Conservation (phyloP, 2,329 filamentous ascomycete species). For the Basipetospora chlamydospora region DNA sequence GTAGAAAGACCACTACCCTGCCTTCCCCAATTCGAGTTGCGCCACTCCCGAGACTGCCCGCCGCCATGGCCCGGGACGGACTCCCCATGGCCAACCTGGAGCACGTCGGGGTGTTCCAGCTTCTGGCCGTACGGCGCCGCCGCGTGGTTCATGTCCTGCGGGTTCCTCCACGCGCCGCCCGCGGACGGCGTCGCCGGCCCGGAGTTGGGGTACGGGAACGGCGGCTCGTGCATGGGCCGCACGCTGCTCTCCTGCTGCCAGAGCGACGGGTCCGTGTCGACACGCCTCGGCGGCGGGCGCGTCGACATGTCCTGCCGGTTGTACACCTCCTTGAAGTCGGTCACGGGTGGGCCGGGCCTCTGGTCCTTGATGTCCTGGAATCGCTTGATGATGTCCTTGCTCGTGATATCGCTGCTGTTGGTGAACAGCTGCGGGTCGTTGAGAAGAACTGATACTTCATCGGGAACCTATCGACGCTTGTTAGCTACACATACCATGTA, state of each 20-base stretch:
- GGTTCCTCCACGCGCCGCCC: background rate
- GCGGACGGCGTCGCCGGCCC: conserved; percentile 1
- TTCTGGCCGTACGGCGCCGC: background rate
- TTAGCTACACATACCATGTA: background rate
- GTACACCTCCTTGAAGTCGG: conserved; percentile 42
- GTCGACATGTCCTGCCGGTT: conserved; percentile 43
- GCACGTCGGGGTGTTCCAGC: background rate
- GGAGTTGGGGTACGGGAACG: conserved; percentile 20
- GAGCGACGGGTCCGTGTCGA: conserved; percentile 76
- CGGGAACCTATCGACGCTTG: conserved; percentile 56
- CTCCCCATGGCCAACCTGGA: too few species aligned
- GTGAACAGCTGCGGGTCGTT: conserved; percentile 73
- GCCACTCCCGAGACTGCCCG: conserved; percentile 3
- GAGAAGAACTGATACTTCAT: conserved; percentile 75
- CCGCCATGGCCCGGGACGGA: background rate
- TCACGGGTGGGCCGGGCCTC: conserved; percentile 32
- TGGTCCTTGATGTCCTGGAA: conserved; percentile 63
- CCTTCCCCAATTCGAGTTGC: conserved; percentile 5
- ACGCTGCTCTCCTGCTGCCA: conserved; percentile 78
- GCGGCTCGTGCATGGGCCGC: conserved; percentile 56
- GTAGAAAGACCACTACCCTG: too few species aligned
- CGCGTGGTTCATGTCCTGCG: background rate
- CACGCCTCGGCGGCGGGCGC: conserved; percentile 41
- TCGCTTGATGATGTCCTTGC: conserved; percentile 90
- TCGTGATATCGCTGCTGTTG: conserved; percentile 73